Conservation (phyloP, 2,329 filamentous ascomycete species). For the Colletotrichum euphorbiae region DNA sequence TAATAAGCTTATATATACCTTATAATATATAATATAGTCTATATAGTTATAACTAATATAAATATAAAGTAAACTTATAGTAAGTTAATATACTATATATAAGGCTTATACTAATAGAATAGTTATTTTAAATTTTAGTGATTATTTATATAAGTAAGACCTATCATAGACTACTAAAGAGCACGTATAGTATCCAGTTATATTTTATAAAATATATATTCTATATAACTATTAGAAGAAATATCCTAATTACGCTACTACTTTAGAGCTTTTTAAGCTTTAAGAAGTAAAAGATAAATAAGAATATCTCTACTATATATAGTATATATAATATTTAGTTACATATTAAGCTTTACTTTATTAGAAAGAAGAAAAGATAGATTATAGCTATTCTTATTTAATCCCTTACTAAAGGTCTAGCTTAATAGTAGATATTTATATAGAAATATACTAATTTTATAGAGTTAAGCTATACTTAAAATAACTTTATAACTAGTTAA, state of each 20-base stretch:
- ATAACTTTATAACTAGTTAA: background rate
- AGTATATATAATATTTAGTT: background rate
- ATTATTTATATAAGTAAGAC: background rate
- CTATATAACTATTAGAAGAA: background rate
- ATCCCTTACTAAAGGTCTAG: background rate
- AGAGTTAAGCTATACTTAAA: background rate
- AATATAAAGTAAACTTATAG: background rate
- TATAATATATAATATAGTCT: background rate
- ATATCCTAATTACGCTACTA: background rate
- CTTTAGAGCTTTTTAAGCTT: background rate
- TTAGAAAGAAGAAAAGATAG: background rate
- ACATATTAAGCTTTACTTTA: background rate
- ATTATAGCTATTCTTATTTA: background rate
- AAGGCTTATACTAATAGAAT: background rate
- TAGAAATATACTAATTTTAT: too few relatives aligned
- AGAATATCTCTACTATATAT: background rate
- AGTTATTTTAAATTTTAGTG: background rate
- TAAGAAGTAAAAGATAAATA: background rate
- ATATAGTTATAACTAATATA: background rate
- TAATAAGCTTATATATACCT: background rate
- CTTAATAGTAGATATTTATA: too few relatives aligned
- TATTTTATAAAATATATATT: background rate
- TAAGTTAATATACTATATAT: background rate
- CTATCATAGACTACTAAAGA: background rate
- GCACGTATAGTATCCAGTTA: background rate